phyloP scores from a whole-genome alignment of 2,329 filamentous ascomycete genomes.

The Aspergillus persii region DNA sequence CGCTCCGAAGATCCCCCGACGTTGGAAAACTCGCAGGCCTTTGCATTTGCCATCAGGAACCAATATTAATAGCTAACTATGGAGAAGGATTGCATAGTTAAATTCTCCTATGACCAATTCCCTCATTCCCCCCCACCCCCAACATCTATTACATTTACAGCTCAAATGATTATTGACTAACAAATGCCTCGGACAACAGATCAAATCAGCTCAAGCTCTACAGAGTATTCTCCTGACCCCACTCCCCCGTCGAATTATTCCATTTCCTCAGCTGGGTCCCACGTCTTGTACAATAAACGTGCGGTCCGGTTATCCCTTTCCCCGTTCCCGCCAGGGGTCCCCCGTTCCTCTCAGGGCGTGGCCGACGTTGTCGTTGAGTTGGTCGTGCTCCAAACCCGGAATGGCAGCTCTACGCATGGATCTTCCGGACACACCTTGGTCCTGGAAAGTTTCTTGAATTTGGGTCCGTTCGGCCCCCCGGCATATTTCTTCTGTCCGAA shows the following conservation, averaged over 20 bases:
- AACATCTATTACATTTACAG: not conserved
- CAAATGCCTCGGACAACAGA: not conserved
- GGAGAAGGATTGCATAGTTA: too few species aligned
- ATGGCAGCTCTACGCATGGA: constrained; percentile 45
- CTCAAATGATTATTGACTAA: not conserved
- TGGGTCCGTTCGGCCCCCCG: constrained; percentile 60
- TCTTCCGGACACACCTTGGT: constrained; percentile 56
- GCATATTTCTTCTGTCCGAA: constrained; percentile 57
- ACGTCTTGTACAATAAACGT: constrained; percentile 2
- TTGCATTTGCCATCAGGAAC: too few species aligned
- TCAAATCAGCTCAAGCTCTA: not conserved
- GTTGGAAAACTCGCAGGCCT: too few species aligned
- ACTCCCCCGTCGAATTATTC: not conserved
- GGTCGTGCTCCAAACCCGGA: constrained; percentile 24
- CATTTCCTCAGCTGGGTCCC: not conserved
- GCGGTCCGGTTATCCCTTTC: not conserved
- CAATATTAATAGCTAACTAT: too few species aligned
- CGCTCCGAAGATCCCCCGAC: not conserved
- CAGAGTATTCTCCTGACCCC: not conserved
- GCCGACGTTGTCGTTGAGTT: not conserved
- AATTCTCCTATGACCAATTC: too few species aligned
- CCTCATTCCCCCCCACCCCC: too few species aligned
- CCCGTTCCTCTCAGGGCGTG: constrained; percentile 1
- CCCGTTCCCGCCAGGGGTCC: not conserved
- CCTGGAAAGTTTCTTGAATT: constrained; percentile 58